Conservation (phyloP, 2,329 filamentous ascomycete species). For the Pseudogymnoascus sp. region DNA sequence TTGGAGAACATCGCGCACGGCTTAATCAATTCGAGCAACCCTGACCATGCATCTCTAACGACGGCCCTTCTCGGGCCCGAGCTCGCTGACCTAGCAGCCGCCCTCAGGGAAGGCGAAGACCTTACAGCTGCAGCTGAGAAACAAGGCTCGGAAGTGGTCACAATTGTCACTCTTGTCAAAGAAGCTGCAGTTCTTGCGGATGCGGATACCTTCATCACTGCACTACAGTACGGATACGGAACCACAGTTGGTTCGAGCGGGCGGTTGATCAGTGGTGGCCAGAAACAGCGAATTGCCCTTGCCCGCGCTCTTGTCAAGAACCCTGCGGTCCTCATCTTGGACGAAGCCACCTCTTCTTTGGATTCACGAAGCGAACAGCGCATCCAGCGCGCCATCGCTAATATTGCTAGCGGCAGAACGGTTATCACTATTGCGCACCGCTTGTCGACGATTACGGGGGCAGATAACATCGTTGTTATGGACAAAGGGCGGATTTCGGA, state of each 20-base stretch:
- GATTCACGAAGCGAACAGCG: conserved; percentile 86
- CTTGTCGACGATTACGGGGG: conserved; percentile 81
- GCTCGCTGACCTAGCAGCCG: conserved; percentile 43
- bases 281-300: conserved; percentile 73
- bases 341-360: conserved; percentile 56
- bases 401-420: conserved; percentile 72
- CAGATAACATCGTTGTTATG: conserved; percentile 76
- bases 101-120: conserved; percentile 44
- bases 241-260: conserved; percentile 18
- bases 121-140: conserved; percentile 37
- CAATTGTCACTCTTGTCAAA: conserved; percentile 45
- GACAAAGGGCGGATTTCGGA: conserved; percentile 67
- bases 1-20: conserved; percentile 45
- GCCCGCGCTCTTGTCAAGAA: conserved; percentile 49
- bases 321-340: conserved; percentile 50
- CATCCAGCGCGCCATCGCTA: conserved; percentile 77
- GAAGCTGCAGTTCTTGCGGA: conserved; percentile 49
- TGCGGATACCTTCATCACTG: conserved; percentile 45
- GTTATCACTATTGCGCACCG: conserved; percentile 91
- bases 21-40: conserved; percentile 30
- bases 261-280: conserved; percentile 63
- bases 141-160: conserved; percentile 37
- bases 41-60: conserved; percentile 11
- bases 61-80: conserved; percentile 41
- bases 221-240: conserved; percentile 33